Evolutionary conservation across 1,139 yeast genomes (phyloP).

Genomic region (Martiniozyma asiatica): DNA sequence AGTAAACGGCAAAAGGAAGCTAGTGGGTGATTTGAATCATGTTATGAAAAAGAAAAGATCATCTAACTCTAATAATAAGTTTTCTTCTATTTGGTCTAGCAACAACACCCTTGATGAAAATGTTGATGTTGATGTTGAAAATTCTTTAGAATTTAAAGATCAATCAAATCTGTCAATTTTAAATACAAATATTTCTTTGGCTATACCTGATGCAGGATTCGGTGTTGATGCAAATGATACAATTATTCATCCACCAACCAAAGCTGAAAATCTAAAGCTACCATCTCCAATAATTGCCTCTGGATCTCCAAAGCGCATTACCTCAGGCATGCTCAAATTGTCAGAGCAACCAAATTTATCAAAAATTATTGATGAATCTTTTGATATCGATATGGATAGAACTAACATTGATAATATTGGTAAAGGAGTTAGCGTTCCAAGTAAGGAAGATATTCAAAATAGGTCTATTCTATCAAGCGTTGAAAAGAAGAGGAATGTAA

Average conservation of each 20-base stretch:
- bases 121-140: too few species aligned
- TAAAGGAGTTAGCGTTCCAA: constrained; percentile 18
- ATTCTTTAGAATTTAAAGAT: too few species aligned
- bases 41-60: constrained; percentile 14
- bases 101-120: neutral
- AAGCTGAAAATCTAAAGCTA: constrained; percentile 13
- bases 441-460: constrained; percentile 17
- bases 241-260: constrained; percentile 19
- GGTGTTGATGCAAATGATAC: constrained; percentile 9
- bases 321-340: constrained; percentile 51
- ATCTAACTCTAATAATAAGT: constrained; percentile 1
- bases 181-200: constrained; percentile 11
- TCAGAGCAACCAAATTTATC: constrained; percentile 23
- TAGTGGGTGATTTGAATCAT: constrained; percentile 14
- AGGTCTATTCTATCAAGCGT: too few species aligned
- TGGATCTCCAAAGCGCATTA: constrained; percentile 36
- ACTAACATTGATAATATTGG: constrained; percentile 5
- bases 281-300: constrained; percentile 24
- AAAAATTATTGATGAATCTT: constrained; percentile 8
- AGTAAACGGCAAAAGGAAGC: constrained; percentile 15
- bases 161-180: constrained; percentile 4
- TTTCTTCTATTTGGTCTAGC: constrained; percentile 13
- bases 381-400: constrained; percentile 12
- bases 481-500: constrained; percentile 1
- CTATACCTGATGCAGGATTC: constrained; percentile 18